Percentiles rank a stretch among this genome's conserved stretches.
phyloP scores from a whole-genome alignment of 179 eudicot genomes.

The Spergularia azorica region DNA sequence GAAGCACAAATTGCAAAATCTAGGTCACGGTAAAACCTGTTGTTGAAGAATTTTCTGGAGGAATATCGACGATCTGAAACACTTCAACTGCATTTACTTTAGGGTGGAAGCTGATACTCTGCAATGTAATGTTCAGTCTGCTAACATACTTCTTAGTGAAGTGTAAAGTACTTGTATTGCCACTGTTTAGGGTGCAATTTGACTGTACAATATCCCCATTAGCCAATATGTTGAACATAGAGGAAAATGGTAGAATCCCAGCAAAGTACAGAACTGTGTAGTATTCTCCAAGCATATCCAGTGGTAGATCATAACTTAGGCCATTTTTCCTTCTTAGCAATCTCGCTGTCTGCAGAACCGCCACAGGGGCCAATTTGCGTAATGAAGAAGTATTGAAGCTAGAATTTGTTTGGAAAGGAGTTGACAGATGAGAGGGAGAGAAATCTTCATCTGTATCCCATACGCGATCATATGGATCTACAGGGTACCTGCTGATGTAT shows the following conservation, averaged over 20 bases:
- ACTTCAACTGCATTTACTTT: slow-evolving; percentile 72
- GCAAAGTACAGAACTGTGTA: slow-evolving; percentile 66
- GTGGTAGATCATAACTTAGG: slow-evolving; percentile 51
- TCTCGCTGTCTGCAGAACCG: slow-evolving; percentile 68
- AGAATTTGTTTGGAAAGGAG: slow-evolving; percentile 36
- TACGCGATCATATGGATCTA: slow-evolving; percentile 67
- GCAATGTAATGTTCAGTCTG: slow-evolving; percentile 55
- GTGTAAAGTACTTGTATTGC: slow-evolving; percentile 38
- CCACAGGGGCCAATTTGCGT: slow-evolving; percentile 51
- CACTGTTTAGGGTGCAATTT: slow-evolving; percentile 45
- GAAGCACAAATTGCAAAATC: too few species aligned
- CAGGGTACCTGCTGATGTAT: slow-evolving; percentile 54
- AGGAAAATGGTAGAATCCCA: slow-evolving; percentile 59
- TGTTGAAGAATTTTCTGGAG: slow-evolving; percentile 67
- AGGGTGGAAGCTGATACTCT: slow-evolving; percentile 52
- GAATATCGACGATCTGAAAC: slow-evolving; percentile 59
- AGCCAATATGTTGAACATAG: slow-evolving; percentile 56
- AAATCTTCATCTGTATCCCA: slow-evolving; percentile 71
- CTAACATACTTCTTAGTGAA: slow-evolving; percentile 39
- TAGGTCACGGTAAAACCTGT: slow-evolving; percentile 44
- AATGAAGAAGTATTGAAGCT: slow-evolving; percentile 38
- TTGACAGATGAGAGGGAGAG: slow-evolving; percentile 52
- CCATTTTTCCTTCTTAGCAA: slow-evolving; percentile 43
- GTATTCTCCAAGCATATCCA: slow-evolving; percentile 56
- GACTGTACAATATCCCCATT: slow-evolving; percentile 54